These are phyloP conservation scores for Populus deltoides DNA, from an alignment of 345 rosid species.

Conservation along the genomic window DNA sequence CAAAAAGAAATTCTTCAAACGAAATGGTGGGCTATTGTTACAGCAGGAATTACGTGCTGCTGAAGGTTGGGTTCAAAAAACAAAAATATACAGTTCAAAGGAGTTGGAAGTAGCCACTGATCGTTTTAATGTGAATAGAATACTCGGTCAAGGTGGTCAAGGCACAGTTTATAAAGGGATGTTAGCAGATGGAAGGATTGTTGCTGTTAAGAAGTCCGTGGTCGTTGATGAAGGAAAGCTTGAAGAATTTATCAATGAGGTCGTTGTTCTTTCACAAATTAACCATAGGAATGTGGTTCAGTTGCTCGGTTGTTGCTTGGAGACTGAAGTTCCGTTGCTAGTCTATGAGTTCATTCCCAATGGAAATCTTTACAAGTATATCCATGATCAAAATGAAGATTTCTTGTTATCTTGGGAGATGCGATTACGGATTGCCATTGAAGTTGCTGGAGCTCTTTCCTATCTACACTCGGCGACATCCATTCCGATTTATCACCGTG, in stretches of 20 bases:
- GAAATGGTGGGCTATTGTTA: too few relatives aligned
- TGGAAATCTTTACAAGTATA: conserved; percentile 13
- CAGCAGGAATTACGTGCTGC: too few relatives aligned
- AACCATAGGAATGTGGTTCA: conserved; percentile 17
- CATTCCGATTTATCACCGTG: conserved; percentile 14
- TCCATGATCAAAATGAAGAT: conserved; percentile 6
- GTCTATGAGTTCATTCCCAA: conserved; percentile 15
- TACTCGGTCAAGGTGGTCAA: too few relatives aligned
- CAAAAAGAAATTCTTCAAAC: too few relatives aligned
- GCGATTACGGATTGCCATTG: conserved; percentile 17
- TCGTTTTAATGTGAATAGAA: too few relatives aligned
- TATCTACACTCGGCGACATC: conserved; percentile 20
- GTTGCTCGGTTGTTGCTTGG: conserved; percentile 18
- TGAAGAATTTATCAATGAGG: conserved; percentile 15
- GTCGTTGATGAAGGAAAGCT: background rate
- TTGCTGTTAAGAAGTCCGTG: conserved; percentile 14
- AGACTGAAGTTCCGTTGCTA: conserved; percentile 4
- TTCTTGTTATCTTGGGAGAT: conserved; percentile 9
- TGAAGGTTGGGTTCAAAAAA: too few relatives aligned
- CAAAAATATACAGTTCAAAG: too few relatives aligned
- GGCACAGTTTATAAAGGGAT: too few relatives aligned
- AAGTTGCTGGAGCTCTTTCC: conserved; percentile 17
- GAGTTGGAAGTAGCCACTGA: too few relatives aligned
- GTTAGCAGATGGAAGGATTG: conserved; percentile 1
- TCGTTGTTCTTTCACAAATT: conserved; percentile 9